Evolutionary conservation across 2,329 filamentous ascomycete species (phyloP).

Genomic region (Ceratocystis ficicola): DNA sequence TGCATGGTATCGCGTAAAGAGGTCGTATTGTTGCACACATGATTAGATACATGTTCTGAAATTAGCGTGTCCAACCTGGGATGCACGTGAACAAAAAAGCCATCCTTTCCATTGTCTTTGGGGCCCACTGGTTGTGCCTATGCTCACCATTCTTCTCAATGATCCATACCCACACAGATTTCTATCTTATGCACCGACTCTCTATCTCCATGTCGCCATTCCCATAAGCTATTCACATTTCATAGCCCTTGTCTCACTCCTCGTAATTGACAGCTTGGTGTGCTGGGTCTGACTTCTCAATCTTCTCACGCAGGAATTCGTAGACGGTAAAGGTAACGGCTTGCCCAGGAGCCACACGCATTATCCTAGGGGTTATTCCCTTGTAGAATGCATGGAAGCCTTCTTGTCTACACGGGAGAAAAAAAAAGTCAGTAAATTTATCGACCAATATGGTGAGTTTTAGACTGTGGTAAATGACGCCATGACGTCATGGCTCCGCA

Average conservation of each 20-base stretch:
- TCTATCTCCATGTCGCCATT: background rate
- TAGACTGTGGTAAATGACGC: background rate
- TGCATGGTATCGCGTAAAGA: background rate
- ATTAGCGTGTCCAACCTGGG: background rate
- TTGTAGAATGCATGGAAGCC: conserved; percentile 95
- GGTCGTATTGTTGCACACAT: no score
- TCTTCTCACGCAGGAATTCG: conserved; percentile 59
- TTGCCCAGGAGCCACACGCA: conserved; percentile 94
- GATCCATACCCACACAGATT: background rate
- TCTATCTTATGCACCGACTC: background rate
- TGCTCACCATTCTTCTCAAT: background rate
- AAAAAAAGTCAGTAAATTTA: conserved; percentile 17
- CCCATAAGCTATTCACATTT: background rate
- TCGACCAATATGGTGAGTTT: background rate
- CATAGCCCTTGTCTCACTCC: conserved; percentile 1
- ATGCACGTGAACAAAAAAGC: background rate
- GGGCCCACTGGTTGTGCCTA: background rate
- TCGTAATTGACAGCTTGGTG: conserved; percentile 15
- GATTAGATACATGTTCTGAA: background rate
- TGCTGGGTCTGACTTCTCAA: conserved; percentile 40
- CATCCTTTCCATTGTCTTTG: background rate
- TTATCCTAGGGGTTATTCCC: conserved; percentile 93
- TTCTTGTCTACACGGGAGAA: conserved; percentile 53
- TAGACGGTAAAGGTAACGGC: conserved; percentile 68
- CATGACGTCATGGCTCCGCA: conserved; percentile 21